A percentile compares a stretch with the other conserved stretches of the same genome.
Evolutionary conservation across 176 grass and related monocot species (phyloP).

Genomic region (Avena atlantica): DNA sequence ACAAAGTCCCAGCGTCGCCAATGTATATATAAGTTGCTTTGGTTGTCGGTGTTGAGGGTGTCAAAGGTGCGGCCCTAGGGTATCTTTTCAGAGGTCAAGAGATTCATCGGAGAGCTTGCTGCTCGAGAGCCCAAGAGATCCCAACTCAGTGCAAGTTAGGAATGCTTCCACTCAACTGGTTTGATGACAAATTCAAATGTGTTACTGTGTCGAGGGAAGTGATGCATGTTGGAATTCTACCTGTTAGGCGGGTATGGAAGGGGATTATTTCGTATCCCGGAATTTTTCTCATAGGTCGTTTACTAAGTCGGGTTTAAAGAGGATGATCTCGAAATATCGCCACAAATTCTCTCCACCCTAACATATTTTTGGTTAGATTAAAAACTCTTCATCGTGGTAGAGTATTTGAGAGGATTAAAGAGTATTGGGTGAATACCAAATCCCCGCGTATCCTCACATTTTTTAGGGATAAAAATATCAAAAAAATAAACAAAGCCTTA

Average conservation of each 20-base stretch:
- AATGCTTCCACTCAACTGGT: neutral
- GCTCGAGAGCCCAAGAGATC: neutral
- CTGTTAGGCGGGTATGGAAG: neutral
- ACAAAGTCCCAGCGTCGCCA: conserved; percentile 39
- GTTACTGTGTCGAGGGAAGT: neutral
- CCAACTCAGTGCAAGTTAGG: neutral
- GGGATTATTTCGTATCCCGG: too few species aligned
- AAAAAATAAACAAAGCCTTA: too few species aligned
- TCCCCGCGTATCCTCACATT: too few species aligned
- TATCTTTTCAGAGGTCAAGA: neutral
- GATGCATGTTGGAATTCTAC: neutral
- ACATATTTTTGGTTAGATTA: too few species aligned
- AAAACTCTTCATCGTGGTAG: too few species aligned
- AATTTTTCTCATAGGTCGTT: too few species aligned
- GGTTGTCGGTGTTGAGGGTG: conserved; percentile 19
- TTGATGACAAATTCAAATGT: neutral
- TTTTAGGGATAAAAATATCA: too few species aligned
- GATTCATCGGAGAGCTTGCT: neutral
- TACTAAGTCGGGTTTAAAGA: too few species aligned
- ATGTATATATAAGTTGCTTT: conserved; percentile 22
- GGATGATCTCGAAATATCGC: too few species aligned
- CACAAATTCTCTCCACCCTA: too few species aligned
- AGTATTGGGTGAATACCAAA: too few species aligned
- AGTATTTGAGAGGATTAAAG: too few species aligned
- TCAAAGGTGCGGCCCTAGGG: conserved; percentile 3